Base-by-base conservation (phyloP, 2,329 filamentous ascomycete genomes). In the Neurospora sp. region DNA sequence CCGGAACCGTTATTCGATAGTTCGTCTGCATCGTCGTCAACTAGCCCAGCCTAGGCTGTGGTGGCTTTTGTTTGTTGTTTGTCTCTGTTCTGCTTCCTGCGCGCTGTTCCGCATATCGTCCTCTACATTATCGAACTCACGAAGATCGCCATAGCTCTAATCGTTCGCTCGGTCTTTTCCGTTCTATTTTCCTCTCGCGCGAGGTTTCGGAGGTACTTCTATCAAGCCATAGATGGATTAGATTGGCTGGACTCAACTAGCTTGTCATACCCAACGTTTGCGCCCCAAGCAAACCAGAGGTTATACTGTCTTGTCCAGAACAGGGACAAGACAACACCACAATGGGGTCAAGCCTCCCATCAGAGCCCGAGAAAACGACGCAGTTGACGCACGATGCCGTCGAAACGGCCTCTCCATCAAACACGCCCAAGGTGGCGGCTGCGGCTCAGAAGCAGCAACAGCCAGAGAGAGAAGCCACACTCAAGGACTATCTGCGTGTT, bases 401-500 rank as follows among this genome's bases (percentile, higher is more conserved):
- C 12, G 52, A 62, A 62, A 62, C 52, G 52, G 52, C 28, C 52
- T 62, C 6, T 15, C 17, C 12, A 62, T 62, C 52, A 62, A 62
- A 62, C 52, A 62, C 52, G 6, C 6, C 52, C 8, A 62, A 62
- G 52, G 15, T 10, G 52, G 52, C 33, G 23, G 52, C 52, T 62
- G 52, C 52, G 52, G 23, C 52, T 62, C 52, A 62, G 52, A 33
- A 33, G 12, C 23, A 62, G 12, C 23, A 33, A 62, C 52, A 62
- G 23, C 81, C 83, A 5, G 81, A 85, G 74, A 79, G 84, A 69
- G 81, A 83, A 69, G 83, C 84, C 0, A 75, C 71, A 2, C 77
- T 84, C 68, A 76, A 78, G 12, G 84, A 86, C 76, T 86, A 85
- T 73, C 66, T 82, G 80, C 81, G 86, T 69, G 79, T 88, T 57